Evolutionary conservation across 1,284 basidiomycete genomes (phyloP), one percentile per base, ranked within the genome.

Genomic region (Neotropicomus parvogracilis): DNA sequence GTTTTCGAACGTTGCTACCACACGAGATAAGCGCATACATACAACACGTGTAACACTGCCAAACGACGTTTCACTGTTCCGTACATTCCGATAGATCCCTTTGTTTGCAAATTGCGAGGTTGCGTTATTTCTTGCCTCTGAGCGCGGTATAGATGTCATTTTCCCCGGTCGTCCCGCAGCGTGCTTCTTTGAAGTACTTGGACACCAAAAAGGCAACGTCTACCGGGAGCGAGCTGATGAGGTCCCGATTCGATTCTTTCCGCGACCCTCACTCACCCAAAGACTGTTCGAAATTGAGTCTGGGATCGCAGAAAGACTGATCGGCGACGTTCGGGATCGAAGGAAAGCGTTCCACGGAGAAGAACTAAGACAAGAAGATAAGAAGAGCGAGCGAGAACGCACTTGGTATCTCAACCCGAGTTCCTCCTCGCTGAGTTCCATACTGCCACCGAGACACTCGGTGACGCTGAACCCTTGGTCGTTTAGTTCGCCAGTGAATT

Each of bases 401-500:
- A 85, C 83, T 73, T 89, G 86, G 60, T 90, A 89, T 50, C 89
- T 70, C 62, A 89, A 66, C 17, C 78, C 80, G 27, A 91, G 72
- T 63, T 91, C 71, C 44, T 86, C 81, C 64, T 91, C 85, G 36
- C 72, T 74, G 32, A 91, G 70, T 60, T 86, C 83, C 88, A 90
- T 91, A 59, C 86, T 90, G 8, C 88, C 88, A 14, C 86, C 87
- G 7, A 89, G 68, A 62, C 86, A 90, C 62, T 91, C 88, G 0
- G 88, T 91, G 11, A 99, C 95, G 54, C 89, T 92, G 69, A 88
- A 94, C 1, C 95, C 95, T 48, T 95, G 85, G 9, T 91, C 88
- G 55, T 91, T 92, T 45, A 97, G 74, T 66, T 99, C 95, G 14
- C 95, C 95, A 0, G 95, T 99, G 63, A 99, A 87, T 70, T 99